Base-by-base conservation (phyloP, 306 rosid species). In the Fagus crenata region DNA sequence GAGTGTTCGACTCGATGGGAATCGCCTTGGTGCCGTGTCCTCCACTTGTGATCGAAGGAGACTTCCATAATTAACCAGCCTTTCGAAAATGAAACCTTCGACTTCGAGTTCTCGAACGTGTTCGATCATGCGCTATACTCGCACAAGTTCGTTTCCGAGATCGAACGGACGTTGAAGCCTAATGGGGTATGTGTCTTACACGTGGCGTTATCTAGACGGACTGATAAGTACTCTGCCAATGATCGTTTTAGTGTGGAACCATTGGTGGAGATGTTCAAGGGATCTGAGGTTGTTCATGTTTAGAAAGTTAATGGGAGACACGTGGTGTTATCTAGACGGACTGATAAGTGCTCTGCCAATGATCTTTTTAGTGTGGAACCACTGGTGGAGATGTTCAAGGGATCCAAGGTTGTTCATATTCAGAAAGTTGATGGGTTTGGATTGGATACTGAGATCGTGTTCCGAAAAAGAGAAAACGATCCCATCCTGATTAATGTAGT, bases 91-190 rank as follows among this genome's bases (percentile, higher is more conserved):
- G 81, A 83, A 9, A 92, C 83, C 2, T 92, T 90, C 61, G 97
- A 92, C 59, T 95, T 92, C n/a, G 98, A 95, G 40, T 95, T 95
- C 89, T 92, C 96, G 5, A 95, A 95, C 84, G 93, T 95, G 53
- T 95, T 95, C 72, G 97, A 95, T 49, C 98, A 95, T 79, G 97
- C 98, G 74, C 92, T 92, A 3, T 92, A 88, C 53, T 97, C 98
- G 67, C 61, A 83, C 5, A 84, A 53, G 72, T 95, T 95, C 77
- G 96, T 89, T 5, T 76, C 77, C 7, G 97, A 95, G 93, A 90
- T 95, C 56, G 92, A 92, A 78, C 90, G 98, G 80, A 95, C 98
- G 71, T 58, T 95, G 86, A 95, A 79, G 84, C 81, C 84, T 1
- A 71, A 86, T 4, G 98, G 97, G 14, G 85, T 90, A 0, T 92